Base-by-base conservation (phyloP, 441 rosid genomes). In the Erodium trifolium region DNA sequence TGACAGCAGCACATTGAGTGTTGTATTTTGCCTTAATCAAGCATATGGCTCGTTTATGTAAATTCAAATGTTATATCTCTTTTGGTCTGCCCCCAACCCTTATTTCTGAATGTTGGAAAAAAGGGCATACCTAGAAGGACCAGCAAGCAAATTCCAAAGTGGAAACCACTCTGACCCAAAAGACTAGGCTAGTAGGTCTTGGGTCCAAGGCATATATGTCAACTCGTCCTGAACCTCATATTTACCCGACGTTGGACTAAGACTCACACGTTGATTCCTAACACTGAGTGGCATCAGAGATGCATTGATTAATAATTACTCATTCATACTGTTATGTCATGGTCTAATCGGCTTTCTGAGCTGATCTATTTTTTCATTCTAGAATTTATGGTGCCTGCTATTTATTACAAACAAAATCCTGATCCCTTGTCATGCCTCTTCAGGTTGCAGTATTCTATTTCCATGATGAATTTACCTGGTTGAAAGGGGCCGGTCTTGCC, bases 381-480 rank as follows among this genome's bases (percentile, higher is more conserved):
- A 59, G 29, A 60, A 27, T 60, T 60, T 19, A 9, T 60, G 43
- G 31, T 63, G 67, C 43, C 5, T 10, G 31, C 43, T n/a, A 67
- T 63, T 9, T 31, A 51, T 47, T 2, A 6, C 49, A 37, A 65
- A 64, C 71, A 35, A 0, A 63, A 34, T 69, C 19, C 53, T 18
- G 39, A 51, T 55, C 67, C 31, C 66, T 65, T 34, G 63, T 68
- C 34, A 17, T 67, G 62, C 71, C 47, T 74, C 35, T 75, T 72
- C 87, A 94, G 99, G 99, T 92, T 76, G 99, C 98, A 8, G 99
- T 94, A 59, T 87, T 94, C 78, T 94, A 94, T 77, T 94, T 94
- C 81, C 94, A 92, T 31, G 99, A 92, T 62, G 84, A 86, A 65
- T 94, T 94, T 78, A 92, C 97, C 23, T 88, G 94, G 99, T 79